Conservation (phyloP, 495 filamentous ascomycete species). For the Penicillium malachiteum region DNA sequence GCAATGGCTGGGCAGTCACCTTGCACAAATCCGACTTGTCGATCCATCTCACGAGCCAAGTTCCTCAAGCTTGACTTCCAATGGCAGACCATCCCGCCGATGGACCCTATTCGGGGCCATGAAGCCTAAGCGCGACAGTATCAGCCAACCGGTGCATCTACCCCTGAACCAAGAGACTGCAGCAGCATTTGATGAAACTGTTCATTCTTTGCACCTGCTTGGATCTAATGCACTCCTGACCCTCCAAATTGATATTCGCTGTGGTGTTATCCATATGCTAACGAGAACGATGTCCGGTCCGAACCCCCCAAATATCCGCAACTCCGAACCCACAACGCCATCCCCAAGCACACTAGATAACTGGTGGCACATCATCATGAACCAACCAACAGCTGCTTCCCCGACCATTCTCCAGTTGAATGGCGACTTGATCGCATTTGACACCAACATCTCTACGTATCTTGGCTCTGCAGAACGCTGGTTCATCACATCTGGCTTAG, state of each 20-base stretch:
- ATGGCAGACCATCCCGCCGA: slow-evolving; percentile 53
- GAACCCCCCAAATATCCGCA: slow-evolving; percentile 34
- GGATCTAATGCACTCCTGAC: slow-evolving; percentile 74
- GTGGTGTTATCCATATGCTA: slow-evolving; percentile 70
- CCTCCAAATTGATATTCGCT: slow-evolving; percentile 83
- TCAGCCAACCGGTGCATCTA: slow-evolving; percentile 68
- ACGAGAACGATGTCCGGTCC: slow-evolving; percentile 48
- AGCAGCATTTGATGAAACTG: slow-evolving; percentile 76
- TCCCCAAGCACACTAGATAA: slow-evolving; percentile 53
- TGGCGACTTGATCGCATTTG: slow-evolving; percentile 75
- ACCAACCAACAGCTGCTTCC: slow-evolving; percentile 76
- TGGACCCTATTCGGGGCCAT: slow-evolving; percentile 73
- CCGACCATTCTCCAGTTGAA: slow-evolving; percentile 75
- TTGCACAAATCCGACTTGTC: slow-evolving; percentile 72
- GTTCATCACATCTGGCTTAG: slow-evolving; percentile 74
- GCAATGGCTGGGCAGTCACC: slow-evolving; percentile 88
- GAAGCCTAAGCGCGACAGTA: slow-evolving; percentile 55
- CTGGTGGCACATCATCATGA: slow-evolving; percentile 71
- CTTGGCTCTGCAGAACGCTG: slow-evolving; percentile 58
- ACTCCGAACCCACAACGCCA: slow-evolving; percentile 46
- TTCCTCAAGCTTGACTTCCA: slow-evolving; percentile 35
- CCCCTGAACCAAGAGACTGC: slow-evolving; percentile 88
- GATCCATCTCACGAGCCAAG: slow-evolving; percentile 42
- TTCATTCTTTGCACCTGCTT: slow-evolving; percentile 76
- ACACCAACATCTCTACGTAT: slow-evolving; percentile 72